phyloP scores from a whole-genome alignment of 2,329 filamentous ascomycete genomes.

The Colletotrichum echinochloae region DNA sequence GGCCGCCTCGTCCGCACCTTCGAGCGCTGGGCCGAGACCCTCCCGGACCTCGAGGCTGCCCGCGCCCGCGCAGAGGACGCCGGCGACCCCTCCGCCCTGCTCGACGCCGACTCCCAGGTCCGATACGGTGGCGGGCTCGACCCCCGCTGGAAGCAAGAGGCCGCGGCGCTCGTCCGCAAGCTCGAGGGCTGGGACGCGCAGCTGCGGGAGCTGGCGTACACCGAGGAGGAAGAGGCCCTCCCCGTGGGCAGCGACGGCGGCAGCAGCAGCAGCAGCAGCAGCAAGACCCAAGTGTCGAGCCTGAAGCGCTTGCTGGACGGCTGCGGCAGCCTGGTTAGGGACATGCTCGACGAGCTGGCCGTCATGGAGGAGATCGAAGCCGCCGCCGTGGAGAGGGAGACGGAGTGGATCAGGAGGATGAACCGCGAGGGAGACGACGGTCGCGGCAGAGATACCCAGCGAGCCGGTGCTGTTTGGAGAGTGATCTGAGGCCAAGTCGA shows the following conservation, averaged over 20 bases:
- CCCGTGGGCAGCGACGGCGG: slow-evolving; percentile 38
- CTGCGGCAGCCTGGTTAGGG: slow-evolving; percentile 62
- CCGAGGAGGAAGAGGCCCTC: slow-evolving; percentile 45
- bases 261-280: slow-evolving; percentile 31
- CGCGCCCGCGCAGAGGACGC: slow-evolving; percentile 53
- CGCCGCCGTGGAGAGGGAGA: slow-evolving; percentile 67
- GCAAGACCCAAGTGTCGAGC: slow-evolving; percentile 49
- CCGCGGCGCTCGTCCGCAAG: slow-evolving; percentile 62
- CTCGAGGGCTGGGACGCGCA: slow-evolving; percentile 66
- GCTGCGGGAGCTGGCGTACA: slow-evolving; percentile 56
- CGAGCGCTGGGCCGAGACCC: slow-evolving; percentile 67
- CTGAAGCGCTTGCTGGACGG: slow-evolving; percentile 61
- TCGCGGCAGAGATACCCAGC: slow-evolving; percentile 45
- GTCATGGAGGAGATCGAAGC: slow-evolving; percentile 72
- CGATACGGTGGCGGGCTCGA: slow-evolving; percentile 69
- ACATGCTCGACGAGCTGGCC: slow-evolving; percentile 73
- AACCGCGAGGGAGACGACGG: slow-evolving; percentile 58
- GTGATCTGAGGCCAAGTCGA: slow-evolving; percentile 29
- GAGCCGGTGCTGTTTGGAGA: slow-evolving; percentile 64
- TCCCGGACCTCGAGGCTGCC: slow-evolving; percentile 60
- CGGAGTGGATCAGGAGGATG: slow-evolving; percentile 68
- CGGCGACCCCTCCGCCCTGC: slow-evolving; percentile 44
- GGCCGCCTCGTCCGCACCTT: slow-evolving; percentile 67
- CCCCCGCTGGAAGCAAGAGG: slow-evolving; percentile 69
- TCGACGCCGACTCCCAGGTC: slow-evolving; percentile 51